Evolutionary conservation across 805 yeast species (phyloP).

Genomic region (Saccharomyces kudriavzevii): DNA sequence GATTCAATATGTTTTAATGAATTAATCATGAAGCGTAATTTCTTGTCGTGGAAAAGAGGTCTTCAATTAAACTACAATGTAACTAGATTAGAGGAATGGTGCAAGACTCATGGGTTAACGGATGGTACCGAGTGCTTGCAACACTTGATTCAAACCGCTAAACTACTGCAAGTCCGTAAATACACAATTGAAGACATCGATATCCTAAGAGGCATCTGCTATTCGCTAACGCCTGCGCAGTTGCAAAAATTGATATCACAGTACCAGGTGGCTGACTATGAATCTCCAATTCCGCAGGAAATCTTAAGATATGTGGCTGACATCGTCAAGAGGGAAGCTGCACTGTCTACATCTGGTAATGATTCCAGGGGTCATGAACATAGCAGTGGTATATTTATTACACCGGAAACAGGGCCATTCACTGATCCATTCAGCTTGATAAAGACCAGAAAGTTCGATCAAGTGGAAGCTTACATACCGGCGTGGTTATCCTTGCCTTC

Average conservation of each 20-base stretch:
- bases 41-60: constrained; percentile 96
- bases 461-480: constrained; percentile 87
- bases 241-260: constrained; percentile 85
- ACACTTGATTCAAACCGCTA: constrained; percentile 87
- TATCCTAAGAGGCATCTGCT: constrained; percentile 89
- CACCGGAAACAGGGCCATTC: constrained; percentile 63
- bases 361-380: constrained; percentile 39
- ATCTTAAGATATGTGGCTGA: constrained; percentile 77
- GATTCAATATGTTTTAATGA: constrained; percentile 95
- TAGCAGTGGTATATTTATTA: constrained; percentile 54
- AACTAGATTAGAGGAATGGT: constrained; percentile 96
- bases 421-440: constrained; percentile 77
- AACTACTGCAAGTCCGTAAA: constrained; percentile 85
- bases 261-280: constrained; percentile 89
- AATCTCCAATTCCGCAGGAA: constrained; percentile 78
- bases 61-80: constrained; percentile 93
- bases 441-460: constrained; percentile 65
- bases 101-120: constrained; percentile 83
- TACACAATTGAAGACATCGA: constrained; percentile 82
- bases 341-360: constrained; percentile 28
- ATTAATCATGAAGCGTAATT: constrained; percentile 86
- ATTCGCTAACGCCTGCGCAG: constrained; percentile 89
- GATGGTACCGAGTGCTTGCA: constrained; percentile 79
- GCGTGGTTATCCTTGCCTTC: constrained; percentile 87
- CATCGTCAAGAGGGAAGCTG: constrained; percentile 51